Percentiles rank a stretch among this genome's conserved stretches.
These are phyloP conservation scores for Amanita pallidorosea DNA, from an alignment of 768 basidiomycete species.

Conservation along the genomic window DNA sequence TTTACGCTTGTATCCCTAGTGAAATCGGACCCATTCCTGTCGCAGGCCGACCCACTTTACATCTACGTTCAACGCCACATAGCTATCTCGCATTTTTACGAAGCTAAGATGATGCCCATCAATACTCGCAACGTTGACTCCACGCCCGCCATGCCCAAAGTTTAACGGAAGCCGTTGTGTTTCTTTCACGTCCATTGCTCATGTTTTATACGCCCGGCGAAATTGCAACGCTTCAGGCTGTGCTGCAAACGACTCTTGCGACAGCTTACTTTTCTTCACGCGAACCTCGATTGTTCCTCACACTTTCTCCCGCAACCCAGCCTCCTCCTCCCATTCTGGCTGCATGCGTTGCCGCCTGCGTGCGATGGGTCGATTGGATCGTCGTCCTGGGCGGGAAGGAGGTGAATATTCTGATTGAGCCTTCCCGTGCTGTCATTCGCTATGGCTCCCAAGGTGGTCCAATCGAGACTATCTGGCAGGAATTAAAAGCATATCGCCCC, in stretches of 20 bases:
- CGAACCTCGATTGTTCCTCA: slow-evolving; percentile 15
- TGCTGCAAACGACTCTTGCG: slow-evolving; percentile 22
- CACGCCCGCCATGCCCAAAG: slow-evolving; percentile 9
- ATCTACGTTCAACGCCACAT: not conserved
- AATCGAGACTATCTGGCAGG: slow-evolving; percentile 19
- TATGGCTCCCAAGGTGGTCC: slow-evolving; percentile 16
- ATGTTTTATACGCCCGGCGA: slow-evolving; percentile 13
- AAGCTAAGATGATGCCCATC: slow-evolving; percentile 2
- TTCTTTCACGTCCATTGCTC: slow-evolving; percentile 26
- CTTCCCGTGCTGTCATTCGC: slow-evolving; percentile 16
- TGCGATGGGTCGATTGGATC: slow-evolving; percentile 28
- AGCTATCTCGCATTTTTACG: not conserved
- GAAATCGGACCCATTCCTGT: not conserved
- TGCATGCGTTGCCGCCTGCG: slow-evolving; percentile 21
- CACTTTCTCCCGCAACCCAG: slow-evolving; percentile 16
- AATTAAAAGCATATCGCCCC: slow-evolving; percentile 4
- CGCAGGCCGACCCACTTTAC: slow-evolving; percentile 5
- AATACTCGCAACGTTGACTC: slow-evolving; percentile 1
- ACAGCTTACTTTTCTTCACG: slow-evolving; percentile 11
- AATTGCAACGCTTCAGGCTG: slow-evolving; percentile 16
- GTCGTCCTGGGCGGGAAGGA: slow-evolving; percentile 19
- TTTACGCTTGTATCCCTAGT: slow-evolving; percentile 1
- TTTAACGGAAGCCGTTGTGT: slow-evolving; percentile 21
- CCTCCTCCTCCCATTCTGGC: slow-evolving; percentile 26
- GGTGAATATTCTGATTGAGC: slow-evolving; percentile 24